Evolutionary conservation across 2,329 filamentous ascomycete genomes (phyloP).

Genomic region (Colletotrichum shisoi): DNA sequence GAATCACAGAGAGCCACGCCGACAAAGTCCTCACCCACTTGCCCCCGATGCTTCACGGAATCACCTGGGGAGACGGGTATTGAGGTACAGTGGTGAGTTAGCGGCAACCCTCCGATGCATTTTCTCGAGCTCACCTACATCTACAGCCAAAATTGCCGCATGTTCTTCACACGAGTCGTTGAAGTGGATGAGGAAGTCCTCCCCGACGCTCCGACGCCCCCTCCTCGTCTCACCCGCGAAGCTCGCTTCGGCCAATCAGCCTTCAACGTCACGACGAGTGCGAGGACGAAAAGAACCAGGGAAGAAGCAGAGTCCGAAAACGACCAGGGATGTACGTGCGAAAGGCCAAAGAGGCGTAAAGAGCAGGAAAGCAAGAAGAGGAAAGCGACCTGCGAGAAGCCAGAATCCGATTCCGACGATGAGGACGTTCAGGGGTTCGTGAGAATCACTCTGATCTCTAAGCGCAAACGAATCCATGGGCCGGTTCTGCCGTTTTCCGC

Average conservation of each 20-base stretch:
- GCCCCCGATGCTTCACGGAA: neutral
- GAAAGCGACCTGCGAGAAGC: neutral
- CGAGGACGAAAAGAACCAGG: neutral
- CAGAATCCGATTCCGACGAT: slow-evolving; percentile 6
- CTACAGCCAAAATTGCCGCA: slow-evolving; percentile 1
- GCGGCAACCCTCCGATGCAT: too few species aligned
- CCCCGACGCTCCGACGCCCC: neutral
- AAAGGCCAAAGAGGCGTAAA: neutral
- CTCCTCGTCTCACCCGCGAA: neutral
- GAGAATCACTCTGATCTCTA: neutral
- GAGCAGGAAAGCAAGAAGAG: neutral
- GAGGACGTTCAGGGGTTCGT: slow-evolving; percentile 3
- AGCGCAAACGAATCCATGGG: neutral
- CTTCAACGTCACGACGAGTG: neutral
- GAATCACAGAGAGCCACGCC: neutral
- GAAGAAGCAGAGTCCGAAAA: neutral
- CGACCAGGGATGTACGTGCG: neutral
- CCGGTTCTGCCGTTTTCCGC: too few species aligned
- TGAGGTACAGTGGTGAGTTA: slow-evolving; percentile 3
- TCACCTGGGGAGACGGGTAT: neutral
- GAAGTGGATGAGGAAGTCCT: neutral
- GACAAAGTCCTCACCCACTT: neutral
- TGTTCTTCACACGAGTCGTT: slow-evolving; percentile 1
- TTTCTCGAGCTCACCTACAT: neutral
- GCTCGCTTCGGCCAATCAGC: neutral